These are phyloP conservation scores for Chlorociboria aeruginascens DNA, from an alignment of 495 filamentous ascomycete genomes.

Conservation along the genomic window DNA sequence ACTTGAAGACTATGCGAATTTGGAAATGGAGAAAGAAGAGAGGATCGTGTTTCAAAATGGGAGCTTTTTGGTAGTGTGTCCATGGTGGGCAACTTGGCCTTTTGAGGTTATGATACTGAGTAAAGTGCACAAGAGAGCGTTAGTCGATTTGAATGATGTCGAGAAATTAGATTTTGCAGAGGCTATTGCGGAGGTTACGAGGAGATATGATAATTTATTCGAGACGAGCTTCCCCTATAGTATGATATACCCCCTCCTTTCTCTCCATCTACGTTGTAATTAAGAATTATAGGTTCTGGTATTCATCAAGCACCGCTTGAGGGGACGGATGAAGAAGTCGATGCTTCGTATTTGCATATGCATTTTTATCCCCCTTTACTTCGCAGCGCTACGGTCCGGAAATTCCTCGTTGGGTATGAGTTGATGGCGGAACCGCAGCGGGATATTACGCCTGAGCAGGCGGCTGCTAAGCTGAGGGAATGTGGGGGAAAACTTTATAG, in stretches of 20 bases:
- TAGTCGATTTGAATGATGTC: slow-evolving; percentile 62
- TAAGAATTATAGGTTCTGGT: slow-evolving; percentile 41
- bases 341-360: slow-evolving; percentile 82
- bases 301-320: slow-evolving; percentile 91
- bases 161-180: slow-evolving; percentile 68
- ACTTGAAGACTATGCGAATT: slow-evolving; percentile 72
- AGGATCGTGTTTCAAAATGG: slow-evolving; percentile 79
- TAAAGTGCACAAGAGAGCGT: slow-evolving; percentile 63
- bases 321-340: slow-evolving; percentile 71
- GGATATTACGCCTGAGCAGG: slow-evolving; percentile 96
- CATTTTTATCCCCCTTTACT: slow-evolving; percentile 95
- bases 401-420: slow-evolving; percentile 94
- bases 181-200: slow-evolving; percentile 72
- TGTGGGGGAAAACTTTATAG: slow-evolving; percentile 77
- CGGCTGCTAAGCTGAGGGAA: slow-evolving; percentile 60
- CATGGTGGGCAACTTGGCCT: slow-evolving; percentile 97
- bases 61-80: slow-evolving; percentile 72
- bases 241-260: slow-evolving; percentile 17
- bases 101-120: slow-evolving; percentile 90
- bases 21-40: slow-evolving; percentile 73
- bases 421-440: slow-evolving; percentile 93
- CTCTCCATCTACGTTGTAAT: not conserved
- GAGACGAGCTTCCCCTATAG: slow-evolving; percentile 95
- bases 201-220: slow-evolving; percentile 92
- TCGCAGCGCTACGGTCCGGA: slow-evolving; percentile 83